These are phyloP conservation scores for Paramecium octaurelia DNA, from an alignment of 73 alveolate genomes.

Conservation along the genomic window DNA sequence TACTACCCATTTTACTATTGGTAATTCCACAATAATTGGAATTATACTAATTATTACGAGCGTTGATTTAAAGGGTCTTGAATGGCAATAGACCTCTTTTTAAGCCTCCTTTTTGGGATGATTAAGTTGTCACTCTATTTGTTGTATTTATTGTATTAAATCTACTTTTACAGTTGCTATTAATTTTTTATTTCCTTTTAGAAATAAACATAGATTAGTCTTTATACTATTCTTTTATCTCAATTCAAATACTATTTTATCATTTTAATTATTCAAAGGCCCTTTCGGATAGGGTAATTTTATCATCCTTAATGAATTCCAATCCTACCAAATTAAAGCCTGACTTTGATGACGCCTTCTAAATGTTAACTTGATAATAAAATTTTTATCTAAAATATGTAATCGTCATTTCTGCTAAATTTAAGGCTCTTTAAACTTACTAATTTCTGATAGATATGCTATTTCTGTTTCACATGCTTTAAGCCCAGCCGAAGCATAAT, in stretches of 20 bases:
- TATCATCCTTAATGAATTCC: slow-evolving; percentile 53
- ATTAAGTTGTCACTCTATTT: not conserved
- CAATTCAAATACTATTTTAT: not conserved
- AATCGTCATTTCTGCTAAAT: slow-evolving; percentile 6
- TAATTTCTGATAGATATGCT: slow-evolving; percentile 3
- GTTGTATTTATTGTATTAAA: not conserved
- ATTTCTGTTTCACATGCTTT: slow-evolving; percentile 45
- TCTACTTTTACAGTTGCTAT: not conserved
- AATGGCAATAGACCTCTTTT: not conserved
- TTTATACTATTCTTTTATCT: not conserved
- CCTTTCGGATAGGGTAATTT: slow-evolving; percentile 44
- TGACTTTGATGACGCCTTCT: not conserved
- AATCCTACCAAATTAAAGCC: slow-evolving; percentile 2
- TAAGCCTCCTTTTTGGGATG: not conserved
- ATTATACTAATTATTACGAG: not conserved
- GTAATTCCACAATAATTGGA: not conserved
- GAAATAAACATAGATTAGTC: not conserved
- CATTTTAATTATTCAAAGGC: slow-evolving; percentile 47
- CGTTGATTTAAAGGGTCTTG: not conserved
- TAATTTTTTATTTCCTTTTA: not conserved
- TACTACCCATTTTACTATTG: not conserved
- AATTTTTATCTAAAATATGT: not conserved
- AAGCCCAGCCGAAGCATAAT: slow-evolving; percentile 55
- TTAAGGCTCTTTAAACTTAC: slow-evolving; percentile 53
- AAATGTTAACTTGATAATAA: not conserved